Evolutionary conservation across 306 rosid genomes (phyloP).

Genomic region (Vigna unguiculata): DNA sequence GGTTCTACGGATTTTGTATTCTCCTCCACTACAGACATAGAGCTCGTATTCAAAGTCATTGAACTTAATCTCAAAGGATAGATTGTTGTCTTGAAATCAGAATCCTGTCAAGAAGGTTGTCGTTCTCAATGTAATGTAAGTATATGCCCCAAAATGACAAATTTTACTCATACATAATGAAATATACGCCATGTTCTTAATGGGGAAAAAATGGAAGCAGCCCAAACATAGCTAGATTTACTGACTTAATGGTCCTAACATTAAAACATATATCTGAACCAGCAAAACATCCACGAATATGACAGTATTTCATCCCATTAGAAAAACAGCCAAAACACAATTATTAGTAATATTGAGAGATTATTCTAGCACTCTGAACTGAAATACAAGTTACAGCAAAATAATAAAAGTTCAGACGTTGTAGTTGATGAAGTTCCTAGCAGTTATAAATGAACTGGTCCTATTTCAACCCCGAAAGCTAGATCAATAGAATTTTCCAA

Average conservation of each 20-base stretch:
- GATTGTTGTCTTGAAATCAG: conserved; percentile 72
- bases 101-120: conserved; percentile 59
- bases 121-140: conserved; percentile 43
- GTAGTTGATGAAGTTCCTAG: conserved; percentile 12
- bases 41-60: conserved; percentile 61
- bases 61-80: conserved; percentile 68
- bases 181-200: conserved; percentile 23
- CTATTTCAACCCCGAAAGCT: not conserved
- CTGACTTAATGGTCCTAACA: conserved; percentile 26
- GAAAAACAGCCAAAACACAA: not conserved
- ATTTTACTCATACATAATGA: conserved; percentile 19
- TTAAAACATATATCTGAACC: conserved; percentile 31
- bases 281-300: conserved; percentile 19
- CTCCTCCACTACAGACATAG: conserved; percentile 51
- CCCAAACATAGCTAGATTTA: conserved; percentile 21
- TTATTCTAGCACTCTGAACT: not conserved
- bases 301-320: conserved; percentile 16
- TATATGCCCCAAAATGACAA: conserved; percentile 20
- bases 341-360: conserved; percentile 19
- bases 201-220: not conserved
- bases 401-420: conserved; percentile 3
- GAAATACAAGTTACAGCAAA: conserved; percentile 2
- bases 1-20: conserved; percentile 47
- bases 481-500: not conserved
- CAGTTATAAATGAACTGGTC: not conserved